Evolutionary conservation across 1,284 basidiomycete species (phyloP).

Genomic region (Athelia psychrophila): DNA sequence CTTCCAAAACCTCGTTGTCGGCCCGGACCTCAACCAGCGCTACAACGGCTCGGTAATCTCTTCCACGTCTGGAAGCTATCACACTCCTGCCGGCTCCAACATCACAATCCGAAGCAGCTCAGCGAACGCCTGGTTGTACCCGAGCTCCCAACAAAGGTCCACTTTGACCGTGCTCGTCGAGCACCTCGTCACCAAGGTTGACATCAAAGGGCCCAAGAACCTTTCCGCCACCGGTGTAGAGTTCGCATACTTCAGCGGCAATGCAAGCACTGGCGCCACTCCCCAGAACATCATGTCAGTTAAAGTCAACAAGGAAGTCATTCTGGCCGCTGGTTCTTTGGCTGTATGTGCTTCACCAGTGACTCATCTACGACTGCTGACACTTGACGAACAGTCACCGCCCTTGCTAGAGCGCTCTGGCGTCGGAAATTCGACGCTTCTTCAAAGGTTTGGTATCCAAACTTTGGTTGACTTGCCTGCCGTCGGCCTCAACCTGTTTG

Average conservation of each 20-base stretch:
- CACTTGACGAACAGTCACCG: no score
- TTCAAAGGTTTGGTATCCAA: conserved; percentile 14
- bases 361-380: no score
- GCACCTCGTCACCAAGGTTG: conserved; percentile 26
- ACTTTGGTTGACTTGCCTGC: conserved; percentile 22
- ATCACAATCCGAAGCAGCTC: conserved; percentile 29
- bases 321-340: conserved; percentile 21
- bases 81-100: conserved; percentile 13
- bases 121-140: conserved; percentile 35
- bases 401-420: conserved; percentile 24
- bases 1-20: no score
- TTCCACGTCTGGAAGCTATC: conserved; percentile 22
- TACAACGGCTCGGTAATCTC: no score
- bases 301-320: conserved; percentile 17
- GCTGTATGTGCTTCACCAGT: no score
- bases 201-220: no score
- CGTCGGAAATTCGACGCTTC: conserved; percentile 15
- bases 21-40: no score
- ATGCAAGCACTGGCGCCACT: conserved; percentile 6
- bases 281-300: conserved; percentile 15
- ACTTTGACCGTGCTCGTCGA: conserved; percentile 32
- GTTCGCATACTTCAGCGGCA: no score
- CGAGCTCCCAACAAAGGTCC: conserved; percentile 23
- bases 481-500: conserved; percentile 20
- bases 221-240: conserved; percentile 19